Base-by-base conservation (phyloP, 2,329 filamentous ascomycete genomes). In the Coniochaeta hoffmannii region DNA sequence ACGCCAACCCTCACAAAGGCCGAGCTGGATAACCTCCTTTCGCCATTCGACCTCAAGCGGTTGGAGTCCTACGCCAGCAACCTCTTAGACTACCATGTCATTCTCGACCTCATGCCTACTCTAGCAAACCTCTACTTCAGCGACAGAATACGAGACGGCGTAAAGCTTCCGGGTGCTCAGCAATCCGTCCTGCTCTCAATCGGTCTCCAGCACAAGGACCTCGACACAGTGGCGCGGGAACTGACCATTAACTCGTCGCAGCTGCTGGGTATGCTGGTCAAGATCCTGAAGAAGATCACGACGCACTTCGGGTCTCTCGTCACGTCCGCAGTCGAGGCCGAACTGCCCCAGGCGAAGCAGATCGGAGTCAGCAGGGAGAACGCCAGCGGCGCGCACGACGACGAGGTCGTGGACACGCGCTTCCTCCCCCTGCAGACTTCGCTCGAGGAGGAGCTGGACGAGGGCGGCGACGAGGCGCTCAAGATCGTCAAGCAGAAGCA, bases 81-180 rank as follows among this genome's bases (percentile, higher is more conserved):
- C 72, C 89, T 97, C 80, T 84, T 99, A 41, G 95, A 99, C 71
- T 96, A 97, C 75, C 95, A 97, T 67, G 92, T 97, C 63, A 94
- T 99, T 55, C 81, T 97, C 28, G 95, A 99, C 68, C 83, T 99
- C 66, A 79, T 99, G 55, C 94, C 94, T 0, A 82, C 79, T 1
- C 85, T 99, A 59, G 87, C 94, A 1, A 78, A 79, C 24, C 81
- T 96, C 26, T 97, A 93, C 76, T 99, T 99, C 71, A 85, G 83
- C 0, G 89, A 90, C 50, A 83, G 86, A 10, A 76, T 97, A 17
- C 83, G 80, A 63, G 71, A 74, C 34, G 76, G 77, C 52, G 78
- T 96, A 62, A 86, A 81, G 55, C 78, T 99, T 54, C 88, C 82
- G 4, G 87, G 87, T n/a, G 80, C 97, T 1, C 93, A 99, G 69